These are phyloP conservation scores for Puya raimondii DNA, from an alignment of 176 grass and related monocot species.

Conservation along the genomic window DNA sequence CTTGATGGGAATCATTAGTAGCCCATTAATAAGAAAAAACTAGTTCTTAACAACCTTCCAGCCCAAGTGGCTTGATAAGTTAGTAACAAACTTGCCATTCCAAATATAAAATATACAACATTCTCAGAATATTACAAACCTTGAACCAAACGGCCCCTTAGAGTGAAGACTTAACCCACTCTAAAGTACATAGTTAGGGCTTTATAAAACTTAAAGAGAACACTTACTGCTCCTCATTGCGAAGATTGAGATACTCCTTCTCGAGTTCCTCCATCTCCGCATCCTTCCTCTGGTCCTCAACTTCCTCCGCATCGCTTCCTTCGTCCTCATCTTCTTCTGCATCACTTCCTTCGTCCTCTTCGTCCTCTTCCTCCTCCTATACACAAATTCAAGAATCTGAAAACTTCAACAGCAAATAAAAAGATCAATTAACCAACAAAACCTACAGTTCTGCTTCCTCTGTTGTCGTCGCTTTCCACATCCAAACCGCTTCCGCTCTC, in stretches of 20 bases:
- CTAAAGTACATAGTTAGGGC: no score
- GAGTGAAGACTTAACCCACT: background rate
- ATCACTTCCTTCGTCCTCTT: background rate
- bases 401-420: background rate
- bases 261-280: conserved; percentile 47
- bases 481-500: background rate
- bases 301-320: conserved; percentile 2
- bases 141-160: no score
- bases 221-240: conserved; percentile 34
- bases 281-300: conserved; percentile 15
- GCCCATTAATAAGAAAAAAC: no score
- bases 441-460: background rate
- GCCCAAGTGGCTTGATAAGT: no score
- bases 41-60: no score
- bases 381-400: conserved; percentile 3
- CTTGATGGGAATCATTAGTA: no score
- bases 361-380: conserved; percentile 3
- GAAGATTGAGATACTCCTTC: conserved; percentile 35
- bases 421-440: conserved; percentile 1
- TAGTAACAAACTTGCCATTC: no score
- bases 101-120: no score
- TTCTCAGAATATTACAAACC: no score
- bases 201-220: background rate
- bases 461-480: background rate
- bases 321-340: conserved; percentile 16